A percentile compares a stretch with the other conserved stretches of the same genome.
These are phyloP conservation scores for Pythium chondricola DNA, from an alignment of 352 stramenopile species.

Conservation along the genomic window DNA sequence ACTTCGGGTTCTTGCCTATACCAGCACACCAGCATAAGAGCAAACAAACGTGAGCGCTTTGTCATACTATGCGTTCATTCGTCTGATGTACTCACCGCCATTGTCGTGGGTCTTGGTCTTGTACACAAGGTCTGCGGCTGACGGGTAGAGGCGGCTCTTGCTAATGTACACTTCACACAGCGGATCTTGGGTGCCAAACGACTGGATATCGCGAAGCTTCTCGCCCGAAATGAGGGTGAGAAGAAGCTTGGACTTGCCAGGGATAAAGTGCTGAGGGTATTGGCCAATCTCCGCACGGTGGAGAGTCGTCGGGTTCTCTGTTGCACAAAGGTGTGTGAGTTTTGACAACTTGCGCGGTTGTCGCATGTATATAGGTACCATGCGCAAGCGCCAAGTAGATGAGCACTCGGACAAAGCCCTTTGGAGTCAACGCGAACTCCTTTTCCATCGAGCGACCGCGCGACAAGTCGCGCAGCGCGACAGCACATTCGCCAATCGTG, in stretches of 20 bases:
- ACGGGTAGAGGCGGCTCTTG: conserved; percentile 30
- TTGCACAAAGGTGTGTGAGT: neutral
- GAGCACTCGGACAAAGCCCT: conserved; percentile 60
- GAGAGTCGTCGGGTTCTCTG: conserved; percentile 69
- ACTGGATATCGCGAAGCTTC: conserved; percentile 71
- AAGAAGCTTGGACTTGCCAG: conserved; percentile 65
- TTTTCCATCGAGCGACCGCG: conserved; percentile 74
- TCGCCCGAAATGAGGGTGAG: conserved; percentile 57
- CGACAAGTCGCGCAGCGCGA: conserved; percentile 65
- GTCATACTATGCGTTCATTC: neutral
- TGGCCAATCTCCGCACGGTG: conserved; percentile 57
- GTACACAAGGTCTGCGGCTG: conserved; percentile 53
- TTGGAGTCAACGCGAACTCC: conserved; percentile 63
- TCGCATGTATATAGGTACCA: too few relatives aligned
- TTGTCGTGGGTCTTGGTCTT: conserved; percentile 72
- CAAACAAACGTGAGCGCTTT: too few relatives aligned
- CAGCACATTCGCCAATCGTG: conserved; percentile 58
- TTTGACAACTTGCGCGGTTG: too few relatives aligned
- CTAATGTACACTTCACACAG: conserved; percentile 68
- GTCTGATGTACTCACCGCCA: conserved; percentile 10
- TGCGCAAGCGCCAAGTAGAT: conserved; percentile 68
- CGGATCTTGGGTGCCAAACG: conserved; percentile 71
- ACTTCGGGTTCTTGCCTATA: conserved; percentile 66
- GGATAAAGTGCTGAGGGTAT: conserved; percentile 73
- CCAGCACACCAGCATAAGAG: neutral